Base-by-base conservation (phyloP, 495 filamentous ascomycete genomes). In the Neurospora sublineolata region DNA sequence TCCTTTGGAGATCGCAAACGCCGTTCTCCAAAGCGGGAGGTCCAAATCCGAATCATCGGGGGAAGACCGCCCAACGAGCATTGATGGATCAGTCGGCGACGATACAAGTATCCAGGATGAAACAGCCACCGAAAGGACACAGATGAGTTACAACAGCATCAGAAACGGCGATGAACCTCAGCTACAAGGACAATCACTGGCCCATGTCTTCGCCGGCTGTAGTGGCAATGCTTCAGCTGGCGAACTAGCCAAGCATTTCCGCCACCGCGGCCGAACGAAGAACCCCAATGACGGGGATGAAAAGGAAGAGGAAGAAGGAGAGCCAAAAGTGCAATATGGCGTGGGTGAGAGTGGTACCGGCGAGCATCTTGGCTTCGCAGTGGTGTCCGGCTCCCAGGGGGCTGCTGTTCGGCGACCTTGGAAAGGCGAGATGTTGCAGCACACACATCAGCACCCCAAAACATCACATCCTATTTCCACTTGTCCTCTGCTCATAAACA, bases 401-500 rank as follows among this genome's bases (percentile, higher is more conserved):
- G 27, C 27, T 60, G 7, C 23, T 60, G 23, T 33, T 60, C 27
- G 6, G 33, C 52, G 6, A 0, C 12, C 52, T 0, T 8, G 6
- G 20, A 60, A 60, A 3, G 23, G 12, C 0, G 23, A 16, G 52
- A 3, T 33, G 52, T 60, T 16, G 11, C 23, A 52, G 0, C 0
- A 23, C n/a, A 2, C 9, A 46, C 40, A 20, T 10, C 42, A 46
- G 8, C 42, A 46, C 42, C 42, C n/a, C 8, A n/a, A 44, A 3
- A 27, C 20, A 52, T 52, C 10, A 1, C 20, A 0, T 52, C 20
- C 10, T 1, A 5, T 23, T 23, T 27, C 1, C 20, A 5, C 3
- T 1, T 1, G 0, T 0, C 9, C 4, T 9, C 0, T 1, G 0
- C 1, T 12, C 5, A 52, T 52, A 23, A 52, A 3, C 20, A 0